Percentiles rank a stretch among this genome's conserved stretches.
Evolutionary conservation across 768 basidiomycete species (phyloP).

Genomic region (Kwoniella mangroviensis): DNA sequence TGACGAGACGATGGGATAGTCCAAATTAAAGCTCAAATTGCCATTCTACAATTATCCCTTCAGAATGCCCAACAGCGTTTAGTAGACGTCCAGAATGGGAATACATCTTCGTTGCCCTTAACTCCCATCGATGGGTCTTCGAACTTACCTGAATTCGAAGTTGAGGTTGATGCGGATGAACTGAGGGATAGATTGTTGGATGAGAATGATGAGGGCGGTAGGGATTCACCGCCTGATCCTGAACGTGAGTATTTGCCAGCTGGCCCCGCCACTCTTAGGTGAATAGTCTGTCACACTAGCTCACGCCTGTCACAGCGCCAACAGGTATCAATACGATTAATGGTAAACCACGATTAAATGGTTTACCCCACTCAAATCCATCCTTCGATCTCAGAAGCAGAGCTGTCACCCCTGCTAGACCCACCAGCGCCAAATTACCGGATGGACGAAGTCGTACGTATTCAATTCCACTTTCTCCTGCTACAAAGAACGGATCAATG

Average conservation of each 20-base stretch:
- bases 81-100: constrained; percentile 17
- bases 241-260: constrained; percentile 1
- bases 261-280: background rate
- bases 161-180: constrained; percentile 14
- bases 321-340: background rate
- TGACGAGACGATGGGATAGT: constrained; percentile 1
- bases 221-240: constrained; percentile 16
- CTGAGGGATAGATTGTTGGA: background rate
- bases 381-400: constrained; percentile 41
- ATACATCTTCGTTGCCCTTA: constrained; percentile 21
- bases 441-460: constrained; percentile 47
- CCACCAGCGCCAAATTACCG: constrained; percentile 16
- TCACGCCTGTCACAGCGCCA: background rate
- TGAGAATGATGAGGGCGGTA: constrained; percentile 6
- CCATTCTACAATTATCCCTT: constrained; percentile 25
- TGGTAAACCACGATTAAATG: constrained; percentile 8
- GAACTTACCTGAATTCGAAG: constrained; percentile 22
- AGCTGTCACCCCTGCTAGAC: constrained; percentile 37
- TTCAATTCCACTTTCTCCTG: background rate
- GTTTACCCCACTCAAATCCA: constrained; percentile 40
- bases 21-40: constrained; percentile 35
- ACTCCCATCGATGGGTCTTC: constrained; percentile 26
- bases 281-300: background rate
- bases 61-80: constrained; percentile 32
- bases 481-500: no score